A percentile compares a stretch with the other conserved stretches of the same genome.
phyloP scores from a whole-genome alignment of 352 stramenopile species.

The Phytophthora hibernalis region DNA sequence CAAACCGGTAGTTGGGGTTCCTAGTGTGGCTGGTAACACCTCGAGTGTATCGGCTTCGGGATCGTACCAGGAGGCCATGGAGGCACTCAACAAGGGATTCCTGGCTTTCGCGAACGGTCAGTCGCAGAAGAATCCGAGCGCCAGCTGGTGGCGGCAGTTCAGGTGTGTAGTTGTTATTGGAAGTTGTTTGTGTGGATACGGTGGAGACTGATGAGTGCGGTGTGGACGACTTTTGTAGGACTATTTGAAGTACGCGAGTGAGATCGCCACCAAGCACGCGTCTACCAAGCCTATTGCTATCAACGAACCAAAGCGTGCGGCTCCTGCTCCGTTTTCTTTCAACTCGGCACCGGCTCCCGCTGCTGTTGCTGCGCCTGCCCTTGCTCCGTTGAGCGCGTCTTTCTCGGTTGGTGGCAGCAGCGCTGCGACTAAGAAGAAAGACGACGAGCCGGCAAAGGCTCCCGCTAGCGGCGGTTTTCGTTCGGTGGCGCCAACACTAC shows the following conservation, averaged over 20 bases:
- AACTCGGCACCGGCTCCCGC: slow-evolving; percentile 7
- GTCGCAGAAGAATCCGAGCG: slow-evolving; percentile 67
- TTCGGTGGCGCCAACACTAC: slow-evolving; percentile 10
- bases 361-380: slow-evolving; percentile 6
- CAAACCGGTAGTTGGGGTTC: slow-evolving; percentile 6
- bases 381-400: slow-evolving; percentile 14
- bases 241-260: slow-evolving; percentile 73
- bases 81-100: slow-evolving; percentile 85
- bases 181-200: background rate
- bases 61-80: slow-evolving; percentile 81
- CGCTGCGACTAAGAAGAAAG: slow-evolving; percentile 20
- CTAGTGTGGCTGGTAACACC: slow-evolving; percentile 11
- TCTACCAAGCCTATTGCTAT: slow-evolving; percentile 66
- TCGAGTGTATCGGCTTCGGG: slow-evolving; percentile 9
- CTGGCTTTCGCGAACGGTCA: slow-evolving; percentile 75
- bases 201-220: slow-evolving; percentile 1
- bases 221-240: slow-evolving; percentile 49
- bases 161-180: slow-evolving; percentile 41
- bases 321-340: slow-evolving; percentile 38
- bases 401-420: slow-evolving; percentile 46
- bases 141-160: slow-evolving; percentile 65
- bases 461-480: slow-evolving; percentile 14
- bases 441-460: slow-evolving; percentile 13
- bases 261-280: slow-evolving; percentile 68
- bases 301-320: slow-evolving; percentile 34